Percentiles rank a stretch among this genome's conserved stretches.
phyloP scores from a whole-genome alignment of 805 yeast species.

The Lachancea cidri region DNA sequence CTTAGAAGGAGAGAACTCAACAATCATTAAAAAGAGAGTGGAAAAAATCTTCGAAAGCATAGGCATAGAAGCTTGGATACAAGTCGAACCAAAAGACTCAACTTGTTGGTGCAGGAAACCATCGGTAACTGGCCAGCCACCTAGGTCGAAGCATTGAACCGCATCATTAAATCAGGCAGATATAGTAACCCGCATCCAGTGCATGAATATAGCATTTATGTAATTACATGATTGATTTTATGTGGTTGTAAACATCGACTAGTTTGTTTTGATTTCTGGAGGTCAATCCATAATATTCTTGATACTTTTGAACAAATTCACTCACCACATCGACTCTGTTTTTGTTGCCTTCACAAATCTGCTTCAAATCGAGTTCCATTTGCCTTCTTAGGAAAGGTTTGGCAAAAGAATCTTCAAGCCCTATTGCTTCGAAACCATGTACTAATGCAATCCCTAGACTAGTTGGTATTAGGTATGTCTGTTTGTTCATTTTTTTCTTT shows the following conservation, averaged over 20 bases:
- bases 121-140: conserved; percentile 7
- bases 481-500: conserved; percentile 37
- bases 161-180: neutral
- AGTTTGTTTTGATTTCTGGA: conserved; percentile 24
- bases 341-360: conserved; percentile 61
- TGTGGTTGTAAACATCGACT: conserved; percentile 27
- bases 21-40: conserved; percentile 55
- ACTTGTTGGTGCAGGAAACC: conserved; percentile 61
- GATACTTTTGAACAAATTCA: conserved; percentile 52
- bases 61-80: conserved; percentile 54
- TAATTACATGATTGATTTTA: conserved; percentile 14
- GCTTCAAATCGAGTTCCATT: conserved; percentile 61
- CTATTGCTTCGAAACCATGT: conserved; percentile 79
- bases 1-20: conserved; percentile 56
- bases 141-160: neutral
- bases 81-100: conserved; percentile 60
- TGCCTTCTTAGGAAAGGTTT: conserved; percentile 83
- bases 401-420: conserved; percentile 68
- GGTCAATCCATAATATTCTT: conserved; percentile 40
- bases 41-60: conserved; percentile 47
- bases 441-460: conserved; percentile 80
- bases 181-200: neutral
- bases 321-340: conserved; percentile 49
- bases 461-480: conserved; percentile 62
- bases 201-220: conserved; percentile 3